Conservation (phyloP, 1,284 basidiomycete species). For the Cutaneotrichosporon mucoides region DNA sequence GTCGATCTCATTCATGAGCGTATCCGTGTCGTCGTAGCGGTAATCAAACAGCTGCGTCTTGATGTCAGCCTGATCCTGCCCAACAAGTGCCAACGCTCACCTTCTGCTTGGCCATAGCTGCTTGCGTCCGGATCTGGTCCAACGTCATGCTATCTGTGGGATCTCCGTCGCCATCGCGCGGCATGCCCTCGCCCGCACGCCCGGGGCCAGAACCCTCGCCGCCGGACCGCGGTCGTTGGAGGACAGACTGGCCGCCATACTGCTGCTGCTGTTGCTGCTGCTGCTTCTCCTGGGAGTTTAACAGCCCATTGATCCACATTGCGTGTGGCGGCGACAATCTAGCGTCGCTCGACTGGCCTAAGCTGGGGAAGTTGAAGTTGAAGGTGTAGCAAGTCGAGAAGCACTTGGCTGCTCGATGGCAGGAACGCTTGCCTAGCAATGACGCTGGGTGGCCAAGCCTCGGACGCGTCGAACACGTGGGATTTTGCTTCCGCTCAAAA, state of each 20-base stretch:
- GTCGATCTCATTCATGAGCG: conserved; percentile 90
- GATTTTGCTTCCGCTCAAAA: no score
- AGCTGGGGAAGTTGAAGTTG: no score
- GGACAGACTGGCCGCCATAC: neutral
- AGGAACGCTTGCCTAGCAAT: no score
- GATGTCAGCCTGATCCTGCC: neutral
- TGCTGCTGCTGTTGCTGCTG: neutral
- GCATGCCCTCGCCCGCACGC: conserved; percentile 14
- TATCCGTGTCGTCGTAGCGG: conserved; percentile 91
- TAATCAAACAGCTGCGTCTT: conserved; percentile 79
- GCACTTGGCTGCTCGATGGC: no score
- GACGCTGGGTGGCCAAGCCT: no score
- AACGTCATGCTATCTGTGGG: conserved; percentile 32
- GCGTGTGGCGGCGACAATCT: neutral
- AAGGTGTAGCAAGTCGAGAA: no score
- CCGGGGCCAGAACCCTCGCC: conserved; percentile 12
- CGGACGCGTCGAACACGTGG: no score
- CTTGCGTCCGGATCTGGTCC: conserved; percentile 31
- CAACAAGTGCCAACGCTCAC: conserved; percentile 6
- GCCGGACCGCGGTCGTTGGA: conserved; percentile 12
- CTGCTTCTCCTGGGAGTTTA: conserved; percentile 1
- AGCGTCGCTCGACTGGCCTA: no score
- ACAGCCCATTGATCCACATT: conserved; percentile 2
- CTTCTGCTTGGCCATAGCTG: conserved; percentile 29
- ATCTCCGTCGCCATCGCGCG: conserved; percentile 14